Base-by-base conservation (phyloP, 1,139 yeast genomes). In the Kodamaea arcana region DNA sequence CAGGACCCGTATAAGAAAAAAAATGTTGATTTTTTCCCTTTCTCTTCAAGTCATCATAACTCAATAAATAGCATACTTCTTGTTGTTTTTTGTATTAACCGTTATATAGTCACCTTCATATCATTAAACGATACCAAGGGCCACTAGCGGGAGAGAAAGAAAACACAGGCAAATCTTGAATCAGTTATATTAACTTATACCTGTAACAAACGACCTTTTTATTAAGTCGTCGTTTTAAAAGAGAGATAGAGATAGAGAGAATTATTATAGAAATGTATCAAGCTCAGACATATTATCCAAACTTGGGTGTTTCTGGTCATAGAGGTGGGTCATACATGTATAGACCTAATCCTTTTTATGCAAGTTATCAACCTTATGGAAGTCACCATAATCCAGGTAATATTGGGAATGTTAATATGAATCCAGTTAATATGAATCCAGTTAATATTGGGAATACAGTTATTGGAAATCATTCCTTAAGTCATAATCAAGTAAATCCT, bases 221-320 rank as follows among this genome's bases (percentile, higher is more conserved):
- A 58, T 51, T 65, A 65, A 65, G 71, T 60, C 45, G 39, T 63
- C 69, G 68, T 58, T 48, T 31, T 27, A 27, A 32, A 29, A 35
- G 31, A 22, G 15, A 17, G 12, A 18, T 18, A 6, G 9, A 18
- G 9, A 7, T 18, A 18, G 6, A 18, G 22, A 18, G n/a, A 20
- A 20, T 12, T 14, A 30, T 23, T 27, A 24, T n/a, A n/a, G n/a
- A n/a, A n/a, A 51, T 50, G 56, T 50, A 45, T 38, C 54, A 43
- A 27, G 30, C 46, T 22, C 46, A 50, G 27, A 43, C 42, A 32
- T 50, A 50, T 39, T 56, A 52, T 40, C 57, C 50, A 23, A 53
- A 48, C 39, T 47, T 64, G 41, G 71, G 70, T 24, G 59, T 69
- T 15, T 59, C 65, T 4, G 70, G 71, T 42, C 70, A 65, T 47